phyloP scores from a whole-genome alignment of 2,329 filamentous ascomycete species.

The Fusarium brachygibbosum region DNA sequence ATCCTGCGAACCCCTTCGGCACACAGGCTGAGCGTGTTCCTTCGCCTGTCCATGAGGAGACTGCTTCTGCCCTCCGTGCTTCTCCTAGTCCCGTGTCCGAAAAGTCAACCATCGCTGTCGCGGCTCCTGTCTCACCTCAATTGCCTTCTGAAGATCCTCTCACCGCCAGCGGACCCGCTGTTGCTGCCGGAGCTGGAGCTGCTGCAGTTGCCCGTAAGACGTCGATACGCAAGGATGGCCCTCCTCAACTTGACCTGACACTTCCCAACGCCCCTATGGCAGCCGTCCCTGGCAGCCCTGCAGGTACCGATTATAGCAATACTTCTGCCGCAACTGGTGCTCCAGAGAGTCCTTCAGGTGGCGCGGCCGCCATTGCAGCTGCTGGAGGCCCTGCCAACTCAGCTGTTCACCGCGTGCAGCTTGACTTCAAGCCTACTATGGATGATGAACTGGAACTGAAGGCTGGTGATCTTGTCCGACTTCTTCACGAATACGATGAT shows the following conservation, averaged over 20 bases:
- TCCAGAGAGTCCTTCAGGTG: constrained; percentile 58
- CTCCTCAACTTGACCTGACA: constrained; percentile 68
- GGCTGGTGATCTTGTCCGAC: constrained; percentile 85
- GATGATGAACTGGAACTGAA: constrained; percentile 89
- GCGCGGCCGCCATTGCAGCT: constrained; percentile 72
- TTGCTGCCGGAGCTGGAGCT: constrained; percentile 52
- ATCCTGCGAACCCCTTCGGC: constrained; percentile 79
- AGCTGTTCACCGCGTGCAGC: constrained; percentile 89
- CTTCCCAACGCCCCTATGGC: constrained; percentile 55
- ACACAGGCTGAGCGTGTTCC: constrained; percentile 67
- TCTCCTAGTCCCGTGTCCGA: constrained; percentile 56
- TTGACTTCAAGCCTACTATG: constrained; percentile 94
- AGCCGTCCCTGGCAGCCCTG: constrained; percentile 68
- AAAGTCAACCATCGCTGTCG: constrained; percentile 26
- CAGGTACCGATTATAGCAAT: constrained; percentile 73
- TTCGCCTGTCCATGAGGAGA: constrained; percentile 58
- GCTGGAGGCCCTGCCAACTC: constrained; percentile 71
- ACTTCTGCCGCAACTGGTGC: constrained; percentile 65
- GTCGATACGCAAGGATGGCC: constrained; percentile 68
- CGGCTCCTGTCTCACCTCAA: constrained; percentile 33
- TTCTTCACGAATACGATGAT: constrained; percentile 97
- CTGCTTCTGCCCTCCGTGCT: constrained; percentile 33
- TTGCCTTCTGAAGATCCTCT: constrained; percentile 54
- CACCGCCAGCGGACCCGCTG: constrained; percentile 57
- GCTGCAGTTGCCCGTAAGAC: constrained; percentile 64